phyloP scores from a whole-genome alignment of 1,284 basidiomycete genomes.

The Boletus smithii region DNA sequence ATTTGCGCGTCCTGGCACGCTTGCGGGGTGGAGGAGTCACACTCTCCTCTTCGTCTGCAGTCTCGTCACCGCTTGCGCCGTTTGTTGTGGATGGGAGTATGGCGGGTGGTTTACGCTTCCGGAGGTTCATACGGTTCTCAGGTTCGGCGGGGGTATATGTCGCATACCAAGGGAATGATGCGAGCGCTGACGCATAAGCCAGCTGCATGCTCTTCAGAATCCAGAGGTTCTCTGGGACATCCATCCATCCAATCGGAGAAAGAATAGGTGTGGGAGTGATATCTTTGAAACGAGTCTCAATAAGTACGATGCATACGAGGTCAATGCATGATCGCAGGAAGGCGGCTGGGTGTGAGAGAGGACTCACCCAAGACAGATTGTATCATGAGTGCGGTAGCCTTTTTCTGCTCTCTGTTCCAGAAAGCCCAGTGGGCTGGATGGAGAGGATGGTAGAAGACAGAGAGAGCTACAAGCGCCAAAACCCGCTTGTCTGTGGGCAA shows the following conservation, averaged over 20 bases:
- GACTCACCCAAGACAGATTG: slow-evolving; percentile 30
- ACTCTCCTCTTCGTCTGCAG: slow-evolving; percentile 31
- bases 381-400: slow-evolving; percentile 24
- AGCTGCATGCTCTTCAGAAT: slow-evolving; percentile 32
- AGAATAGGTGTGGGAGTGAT: slow-evolving; percentile 32
- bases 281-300: slow-evolving; percentile 19
- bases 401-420: slow-evolving; percentile 35
- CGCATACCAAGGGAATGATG: slow-evolving; percentile 28
- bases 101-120: slow-evolving; percentile 29
- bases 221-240: slow-evolving; percentile 34
- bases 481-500: slow-evolving; percentile 30
- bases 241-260: slow-evolving; percentile 36
- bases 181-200: slow-evolving; percentile 27
- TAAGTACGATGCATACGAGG: too few relatives aligned
- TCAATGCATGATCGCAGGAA: slow-evolving; percentile 15
- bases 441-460: slow-evolving; percentile 34
- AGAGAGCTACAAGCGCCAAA: slow-evolving; percentile 32
- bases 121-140: slow-evolving; percentile 33
- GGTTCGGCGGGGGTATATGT: slow-evolving; percentile 31
- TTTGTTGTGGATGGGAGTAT: slow-evolving; percentile 18
- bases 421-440: slow-evolving; percentile 33
- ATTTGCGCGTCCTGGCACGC: slow-evolving; percentile 30
- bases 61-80: slow-evolving; percentile 27
- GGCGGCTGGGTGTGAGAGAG: neutral
- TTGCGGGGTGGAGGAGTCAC: slow-evolving; percentile 31